Evolutionary conservation across 495 filamentous ascomycete genomes (phyloP), one percentile per base, ranked within the genome.

Genomic region (Penicillium egyptiacum): DNA sequence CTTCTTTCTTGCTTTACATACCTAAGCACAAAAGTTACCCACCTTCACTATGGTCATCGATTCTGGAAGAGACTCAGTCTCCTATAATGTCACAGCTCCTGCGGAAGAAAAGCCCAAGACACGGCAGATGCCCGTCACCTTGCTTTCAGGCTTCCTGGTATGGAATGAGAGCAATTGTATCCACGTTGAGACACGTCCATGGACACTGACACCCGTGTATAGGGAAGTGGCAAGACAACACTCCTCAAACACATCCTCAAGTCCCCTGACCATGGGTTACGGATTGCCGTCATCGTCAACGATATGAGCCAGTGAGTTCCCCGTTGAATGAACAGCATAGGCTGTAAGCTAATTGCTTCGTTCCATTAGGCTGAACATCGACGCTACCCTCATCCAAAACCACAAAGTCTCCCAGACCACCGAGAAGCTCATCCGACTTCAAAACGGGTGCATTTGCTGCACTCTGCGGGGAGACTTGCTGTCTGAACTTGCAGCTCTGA

Each of bases 401-500:
- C 80, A 83, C 69, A 74, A 75, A 40, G 70, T 83, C 58, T 73
- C 71, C 42, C 70, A 77, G 41, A 79, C 72, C n/a, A 70, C 81
- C 45, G 80, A 85, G 54, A 81, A 81, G 53, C 69, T 86, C 44
- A 79, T 86, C n/a, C 75, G 79, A 47, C 70, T 86, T 45, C 82
- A 86, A 57, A 86, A 86, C 42, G 83, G 82, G 7, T 86, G 83
- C 55, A 86, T 86, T 53, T 86, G 82, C 64, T 86, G 83, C 54
- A 86, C 82, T 0, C 68, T 86, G 0, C 77, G 83, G 19, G 81
- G 83, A 3, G 83, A 86, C 50, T 65, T 86, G 1, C 70, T 86
- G 2, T 66, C 78, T 14, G 81, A 86, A 57, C 71, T 85, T 7
- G 79, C 77, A 1, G 74, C 67, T 1, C 62, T 86, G 1, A 75